Percentiles rank a stretch among this genome's conserved stretches.
Conservation (phyloP, 768 basidiomycete species). For the Suillus ampliporus region DNA sequence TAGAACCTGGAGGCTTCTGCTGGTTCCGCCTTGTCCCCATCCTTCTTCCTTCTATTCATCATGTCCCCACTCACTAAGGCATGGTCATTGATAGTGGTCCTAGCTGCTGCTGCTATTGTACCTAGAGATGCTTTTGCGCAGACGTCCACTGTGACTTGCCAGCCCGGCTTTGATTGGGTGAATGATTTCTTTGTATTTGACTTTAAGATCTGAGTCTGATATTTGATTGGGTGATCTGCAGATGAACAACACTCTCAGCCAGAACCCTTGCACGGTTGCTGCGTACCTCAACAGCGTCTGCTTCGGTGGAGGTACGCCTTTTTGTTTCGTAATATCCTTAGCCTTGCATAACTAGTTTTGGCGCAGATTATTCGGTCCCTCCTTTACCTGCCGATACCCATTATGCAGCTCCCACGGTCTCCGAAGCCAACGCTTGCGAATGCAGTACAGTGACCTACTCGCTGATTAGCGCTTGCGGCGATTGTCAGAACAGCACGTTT, state of each 20-base stretch:
- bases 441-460: conserved; percentile 65
- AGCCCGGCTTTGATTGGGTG: conserved; percentile 33
- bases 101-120: conserved; percentile 23
- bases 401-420: conserved; percentile 40
- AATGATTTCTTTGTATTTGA: conserved; percentile 6
- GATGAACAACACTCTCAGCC: conserved; percentile 49
- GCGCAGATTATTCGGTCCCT: conserved; percentile 45
- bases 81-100: conserved; percentile 25
- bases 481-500: conserved; percentile 54
- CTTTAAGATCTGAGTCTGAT: conserved; percentile 7
- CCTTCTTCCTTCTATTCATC: conserved; percentile 14
- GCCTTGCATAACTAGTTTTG: conserved; percentile 11
- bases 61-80: conserved; percentile 12
- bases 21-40: background rate
- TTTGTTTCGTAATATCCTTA: conserved; percentile 9
- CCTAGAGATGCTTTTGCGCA: conserved; percentile 29
- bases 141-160: conserved; percentile 27
- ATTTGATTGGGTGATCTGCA: conserved; percentile 11
- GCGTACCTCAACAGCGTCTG: conserved; percentile 51
- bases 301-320: conserved; percentile 45
- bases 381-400: conserved; percentile 40
- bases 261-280: conserved; percentile 54
- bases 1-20: background rate
- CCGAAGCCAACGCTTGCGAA: conserved; percentile 44
- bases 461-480: conserved; percentile 59